A percentile compares a stretch with the other conserved stretches of the same genome.
These are phyloP conservation scores for Magnusiomyces suaveolens DNA, from an alignment of 1,139 yeast species.

Conservation along the genomic window DNA sequence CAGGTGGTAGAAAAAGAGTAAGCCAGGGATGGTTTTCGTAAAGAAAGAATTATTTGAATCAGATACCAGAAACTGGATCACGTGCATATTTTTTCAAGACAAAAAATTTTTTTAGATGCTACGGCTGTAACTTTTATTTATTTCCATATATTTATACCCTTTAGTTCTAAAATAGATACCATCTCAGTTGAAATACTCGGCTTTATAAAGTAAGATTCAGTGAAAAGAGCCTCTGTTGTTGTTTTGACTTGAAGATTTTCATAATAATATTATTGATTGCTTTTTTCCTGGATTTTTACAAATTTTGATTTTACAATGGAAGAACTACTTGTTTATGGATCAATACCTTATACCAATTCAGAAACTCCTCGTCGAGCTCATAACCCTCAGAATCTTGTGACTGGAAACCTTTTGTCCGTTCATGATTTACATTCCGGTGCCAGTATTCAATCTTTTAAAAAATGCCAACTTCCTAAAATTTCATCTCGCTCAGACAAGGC, in stretches of 20 bases:
- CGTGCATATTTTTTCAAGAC: too few species aligned
- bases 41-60: too few species aligned
- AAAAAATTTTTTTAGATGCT: too few species aligned
- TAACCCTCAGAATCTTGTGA: slow-evolving; percentile 11
- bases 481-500: not conserved
- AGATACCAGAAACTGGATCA: too few species aligned
- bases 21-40: too few species aligned
- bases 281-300: not conserved
- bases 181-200: too few species aligned
- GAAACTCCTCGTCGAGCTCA: slow-evolving; percentile 11
- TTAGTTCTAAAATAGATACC: too few species aligned
- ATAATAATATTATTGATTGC: not conserved
- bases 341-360: slow-evolving; percentile 13
- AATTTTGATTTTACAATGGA: slow-evolving; percentile 20
- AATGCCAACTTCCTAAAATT: slow-evolving; percentile 1
- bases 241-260: not conserved
- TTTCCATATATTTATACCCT: too few species aligned
- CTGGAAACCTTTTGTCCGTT: slow-evolving; percentile 14
- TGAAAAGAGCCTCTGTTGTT: not conserved
- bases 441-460: slow-evolving; percentile 14
- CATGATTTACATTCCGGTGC: slow-evolving; percentile 14
- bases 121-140: too few species aligned
- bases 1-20: too few species aligned
- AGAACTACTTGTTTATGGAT: slow-evolving; percentile 25
- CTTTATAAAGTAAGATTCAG: too few species aligned